Conservation (phyloP, 2,329 filamentous ascomycete species). For the Ambrosiella xylebori region DNA sequence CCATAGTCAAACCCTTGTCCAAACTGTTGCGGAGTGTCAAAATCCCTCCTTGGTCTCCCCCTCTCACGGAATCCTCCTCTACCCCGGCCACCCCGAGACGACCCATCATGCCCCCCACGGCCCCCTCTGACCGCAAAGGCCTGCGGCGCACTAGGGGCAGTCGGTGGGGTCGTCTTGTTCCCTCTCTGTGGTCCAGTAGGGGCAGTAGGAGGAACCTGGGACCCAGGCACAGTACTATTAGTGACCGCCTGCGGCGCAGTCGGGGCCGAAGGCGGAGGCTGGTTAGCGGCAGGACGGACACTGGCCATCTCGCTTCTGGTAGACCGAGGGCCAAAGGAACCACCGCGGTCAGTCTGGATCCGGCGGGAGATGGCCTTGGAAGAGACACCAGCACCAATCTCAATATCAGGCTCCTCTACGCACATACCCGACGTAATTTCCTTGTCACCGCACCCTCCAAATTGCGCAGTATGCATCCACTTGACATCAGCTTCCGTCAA, state of each 20-base stretch:
- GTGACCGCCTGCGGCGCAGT: slow-evolving; percentile 1
- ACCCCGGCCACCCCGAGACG: slow-evolving; percentile 8
- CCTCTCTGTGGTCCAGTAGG: slow-evolving; percentile 1
- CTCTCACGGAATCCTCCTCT: slow-evolving; percentile 11
- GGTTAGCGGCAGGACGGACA: background rate
- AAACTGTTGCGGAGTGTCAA: slow-evolving; percentile 13
- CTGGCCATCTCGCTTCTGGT: slow-evolving; percentile 25
- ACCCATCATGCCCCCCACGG: slow-evolving; percentile 1
- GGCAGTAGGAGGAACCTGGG: slow-evolving; percentile 3
- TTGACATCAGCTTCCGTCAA: slow-evolving; percentile 93
- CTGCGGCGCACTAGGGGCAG: slow-evolving; percentile 14
- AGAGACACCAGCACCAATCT: slow-evolving; percentile 92
- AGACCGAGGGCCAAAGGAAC: slow-evolving; percentile 46
- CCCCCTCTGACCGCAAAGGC: background rate
- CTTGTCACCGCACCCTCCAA: slow-evolving; percentile 75
- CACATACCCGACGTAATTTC: slow-evolving; percentile 68
- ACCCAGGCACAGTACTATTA: background rate
- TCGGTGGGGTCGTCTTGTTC: background rate
- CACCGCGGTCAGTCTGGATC: slow-evolving; percentile 52
- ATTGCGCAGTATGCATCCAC: slow-evolving; percentile 90
- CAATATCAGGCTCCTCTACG: slow-evolving; percentile 94
- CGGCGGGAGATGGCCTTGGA: slow-evolving; percentile 67
- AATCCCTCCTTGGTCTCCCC: slow-evolving; percentile 9
- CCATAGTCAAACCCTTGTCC: slow-evolving; percentile 13
- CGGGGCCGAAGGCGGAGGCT: background rate